Evolutionary conservation across 495 filamentous ascomycete species (phyloP).

Genomic region (Penicillium desertorum): DNA sequence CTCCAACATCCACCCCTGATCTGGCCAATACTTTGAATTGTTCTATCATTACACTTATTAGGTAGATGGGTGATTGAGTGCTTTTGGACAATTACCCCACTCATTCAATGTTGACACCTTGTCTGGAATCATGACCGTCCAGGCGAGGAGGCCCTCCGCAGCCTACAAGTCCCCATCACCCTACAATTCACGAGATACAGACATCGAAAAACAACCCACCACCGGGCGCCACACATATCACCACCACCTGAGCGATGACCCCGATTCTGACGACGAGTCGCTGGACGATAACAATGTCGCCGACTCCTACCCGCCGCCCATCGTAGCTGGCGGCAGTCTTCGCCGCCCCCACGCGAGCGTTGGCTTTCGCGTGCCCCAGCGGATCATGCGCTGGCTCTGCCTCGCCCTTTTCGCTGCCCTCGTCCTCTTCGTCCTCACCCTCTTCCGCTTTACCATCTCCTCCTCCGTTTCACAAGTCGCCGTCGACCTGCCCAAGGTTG

Average conservation of each 20-base stretch:
- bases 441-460: constrained; percentile 66
- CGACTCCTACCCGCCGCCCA: constrained; percentile 42
- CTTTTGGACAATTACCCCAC: constrained; percentile 9
- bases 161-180: constrained; percentile 33
- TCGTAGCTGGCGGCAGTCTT: constrained; percentile 49
- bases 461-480: constrained; percentile 60
- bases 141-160: constrained; percentile 38
- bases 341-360: constrained; percentile 39
- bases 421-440: constrained; percentile 66
- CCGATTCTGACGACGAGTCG: constrained; percentile 29
- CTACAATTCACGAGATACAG: constrained; percentile 24
- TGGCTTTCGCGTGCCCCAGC: constrained; percentile 56
- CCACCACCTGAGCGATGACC: constrained; percentile 27
- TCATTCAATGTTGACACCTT: constrained; percentile 20
- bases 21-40: not conserved
- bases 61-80: constrained; percentile 7
- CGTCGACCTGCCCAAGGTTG: constrained; percentile 50
- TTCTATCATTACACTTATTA: constrained; percentile 1
- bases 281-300: constrained; percentile 26
- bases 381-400: constrained; percentile 69
- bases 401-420: constrained; percentile 65
- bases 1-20: constrained; percentile 7
- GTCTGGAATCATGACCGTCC: constrained; percentile 38
- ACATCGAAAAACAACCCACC: constrained; percentile 41
- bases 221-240: constrained; percentile 26